A percentile compares a stretch with the other conserved stretches of the same genome.
Conservation (phyloP, 192 early-diverging fungal genomes). For the Mycoemilia scoparia region DNA sequence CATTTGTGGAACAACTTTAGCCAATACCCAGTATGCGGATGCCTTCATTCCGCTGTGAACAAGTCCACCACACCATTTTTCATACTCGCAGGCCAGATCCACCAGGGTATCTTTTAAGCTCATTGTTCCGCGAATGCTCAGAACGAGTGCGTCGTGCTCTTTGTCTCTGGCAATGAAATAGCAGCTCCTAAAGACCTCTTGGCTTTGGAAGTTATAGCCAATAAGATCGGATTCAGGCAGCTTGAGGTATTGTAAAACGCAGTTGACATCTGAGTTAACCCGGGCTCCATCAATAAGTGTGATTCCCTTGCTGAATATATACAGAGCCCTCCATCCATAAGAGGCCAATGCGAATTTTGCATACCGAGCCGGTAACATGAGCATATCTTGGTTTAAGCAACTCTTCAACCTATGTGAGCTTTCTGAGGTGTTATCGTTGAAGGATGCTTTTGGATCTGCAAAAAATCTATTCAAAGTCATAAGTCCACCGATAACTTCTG, state of each 20-base stretch:
- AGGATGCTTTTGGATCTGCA: conserved; percentile 18
- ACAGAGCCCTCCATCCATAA: conserved; percentile 55
- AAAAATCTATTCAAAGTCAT: conserved; percentile 47
- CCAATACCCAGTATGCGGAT: conserved; percentile 54
- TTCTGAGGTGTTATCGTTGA: background rate
- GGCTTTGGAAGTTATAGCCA: conserved; percentile 44
- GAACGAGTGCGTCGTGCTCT: conserved; percentile 38
- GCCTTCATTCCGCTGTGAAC: conserved; percentile 61
- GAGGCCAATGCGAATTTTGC: conserved; percentile 38
- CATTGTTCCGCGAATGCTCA: conserved; percentile 54
- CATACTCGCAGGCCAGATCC: conserved; percentile 58
- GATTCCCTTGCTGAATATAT: conserved; percentile 53
- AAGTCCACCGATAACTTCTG: conserved; percentile 43
- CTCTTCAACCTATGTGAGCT: background rate
- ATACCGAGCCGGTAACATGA: conserved; percentile 35
- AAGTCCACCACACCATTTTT: conserved; percentile 56
- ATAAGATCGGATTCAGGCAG: conserved; percentile 43
- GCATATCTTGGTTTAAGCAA: conserved; percentile 1
- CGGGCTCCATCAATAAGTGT: conserved; percentile 44
- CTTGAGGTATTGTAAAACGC: conserved; percentile 40
- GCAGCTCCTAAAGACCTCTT: conserved; percentile 44
- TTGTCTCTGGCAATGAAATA: conserved; percentile 54
- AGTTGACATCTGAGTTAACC: conserved; percentile 42
- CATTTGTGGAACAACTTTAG: conserved; percentile 40
- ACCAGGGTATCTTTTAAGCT: conserved; percentile 55